A percentile compares a stretch with the other conserved stretches of the same genome.
These are phyloP conservation scores for Rhizomucor pusillus DNA, from an alignment of 371 early-diverging fungal genomes.

Conservation along the genomic window DNA sequence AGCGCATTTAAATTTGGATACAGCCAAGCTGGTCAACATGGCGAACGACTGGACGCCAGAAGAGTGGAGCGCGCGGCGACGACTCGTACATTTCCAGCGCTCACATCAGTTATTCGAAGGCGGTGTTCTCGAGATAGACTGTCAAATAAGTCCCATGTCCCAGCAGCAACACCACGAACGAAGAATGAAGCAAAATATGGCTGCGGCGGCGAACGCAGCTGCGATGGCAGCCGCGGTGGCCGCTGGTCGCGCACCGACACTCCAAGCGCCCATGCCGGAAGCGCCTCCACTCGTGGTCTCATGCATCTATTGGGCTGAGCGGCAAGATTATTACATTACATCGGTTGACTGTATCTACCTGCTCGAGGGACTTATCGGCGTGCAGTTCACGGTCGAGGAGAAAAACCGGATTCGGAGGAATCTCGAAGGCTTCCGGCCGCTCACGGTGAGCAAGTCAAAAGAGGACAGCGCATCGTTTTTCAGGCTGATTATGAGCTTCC, in stretches of 20 bases:
- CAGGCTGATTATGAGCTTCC: conserved; percentile 80
- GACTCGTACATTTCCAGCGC: conserved; percentile 74
- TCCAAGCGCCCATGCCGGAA: neutral
- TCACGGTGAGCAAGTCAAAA: conserved; percentile 77
- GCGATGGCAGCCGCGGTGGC: conserved; percentile 16
- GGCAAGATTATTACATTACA: conserved; percentile 74
- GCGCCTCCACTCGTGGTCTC: conserved; percentile 51
- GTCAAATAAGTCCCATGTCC: conserved; percentile 53
- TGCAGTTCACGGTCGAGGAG: conserved; percentile 78
- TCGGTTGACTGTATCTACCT: conserved; percentile 80
- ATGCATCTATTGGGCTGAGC: conserved; percentile 80
- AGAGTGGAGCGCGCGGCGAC: conserved; percentile 63
- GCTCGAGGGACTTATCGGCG: conserved; percentile 72
- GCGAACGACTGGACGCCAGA: conserved; percentile 56
- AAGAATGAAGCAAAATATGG: conserved; percentile 13
- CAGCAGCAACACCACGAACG: conserved; percentile 25
- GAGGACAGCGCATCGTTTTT: conserved; percentile 74
- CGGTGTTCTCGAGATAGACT: conserved; percentile 14
- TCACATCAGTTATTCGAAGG: conserved; percentile 4
- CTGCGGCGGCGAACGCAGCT: conserved; percentile 16
- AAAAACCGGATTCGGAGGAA: conserved; percentile 86
- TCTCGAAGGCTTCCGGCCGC: conserved; percentile 78
- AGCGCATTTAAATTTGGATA: conserved; percentile 59
- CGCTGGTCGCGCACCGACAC: neutral
- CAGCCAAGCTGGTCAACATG: conserved; percentile 65